These are phyloP conservation scores for sunflower (Helianthus annuus) DNA, from an alignment of 129 eudicot genomes.

Conservation along the genomic window DNA sequence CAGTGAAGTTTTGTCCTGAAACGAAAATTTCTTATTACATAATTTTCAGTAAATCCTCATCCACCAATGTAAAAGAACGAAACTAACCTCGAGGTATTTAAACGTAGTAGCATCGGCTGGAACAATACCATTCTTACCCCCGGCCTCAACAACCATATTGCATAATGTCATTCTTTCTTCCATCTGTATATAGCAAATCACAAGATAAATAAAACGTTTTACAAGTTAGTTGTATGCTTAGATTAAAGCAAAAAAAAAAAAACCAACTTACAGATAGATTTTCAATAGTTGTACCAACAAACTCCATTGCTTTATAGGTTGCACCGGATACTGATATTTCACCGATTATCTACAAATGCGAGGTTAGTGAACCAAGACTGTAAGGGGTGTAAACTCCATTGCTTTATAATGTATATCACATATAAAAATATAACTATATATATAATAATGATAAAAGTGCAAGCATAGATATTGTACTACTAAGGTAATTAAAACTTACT, in stretches of 20 bases:
- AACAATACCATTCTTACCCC: constrained; percentile 94
- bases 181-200: constrained; percentile 47
- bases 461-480: too few relatives aligned
- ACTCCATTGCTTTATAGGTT: constrained; percentile 95
- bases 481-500: constrained; percentile 40
- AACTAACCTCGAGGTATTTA: constrained; percentile 75
- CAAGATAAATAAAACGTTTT: too few relatives aligned
- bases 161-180: constrained; percentile 99
- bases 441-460: too few relatives aligned
- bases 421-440: too few relatives aligned
- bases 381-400: background rate
- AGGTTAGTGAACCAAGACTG: too few relatives aligned
- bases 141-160: constrained; percentile 97
- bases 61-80: too few relatives aligned
- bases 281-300: constrained; percentile 86
- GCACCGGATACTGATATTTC: constrained; percentile 98
- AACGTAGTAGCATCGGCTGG: constrained; percentile 90
- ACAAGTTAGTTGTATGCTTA: too few relatives aligned
- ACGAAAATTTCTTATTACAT: background rate
- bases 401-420: background rate
- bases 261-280: constrained; percentile 64
- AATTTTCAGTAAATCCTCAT: too few relatives aligned
- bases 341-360: constrained; percentile 72
- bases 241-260: background rate
- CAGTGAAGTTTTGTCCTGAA: constrained; percentile 50